Base-by-base conservation (phyloP, 2,329 filamentous ascomycete genomes). In the Fusarium torreyae region DNA sequence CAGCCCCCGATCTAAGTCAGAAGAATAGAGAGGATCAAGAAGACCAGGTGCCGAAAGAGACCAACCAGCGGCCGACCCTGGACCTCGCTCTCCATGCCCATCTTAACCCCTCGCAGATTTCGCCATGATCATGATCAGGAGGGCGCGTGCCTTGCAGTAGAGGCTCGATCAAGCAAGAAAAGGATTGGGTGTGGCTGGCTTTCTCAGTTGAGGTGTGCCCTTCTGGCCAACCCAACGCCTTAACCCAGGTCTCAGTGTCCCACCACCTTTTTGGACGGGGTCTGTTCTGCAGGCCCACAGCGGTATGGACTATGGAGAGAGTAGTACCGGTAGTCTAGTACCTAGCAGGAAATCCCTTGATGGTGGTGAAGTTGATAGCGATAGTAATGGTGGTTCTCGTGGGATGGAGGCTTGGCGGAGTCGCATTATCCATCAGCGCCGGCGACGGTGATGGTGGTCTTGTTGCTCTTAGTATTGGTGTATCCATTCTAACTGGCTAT, bases 131-230 rank as follows among this genome's bases (percentile, higher is more conserved):
- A 57, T 62, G 48, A 45, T 66, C 33, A 57, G 49, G 56, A 66
- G 53, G 57, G 38, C 58, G 66, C 44, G 65, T 72, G 61, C 70
- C 70, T 73, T 71, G 66, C 70, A 73, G 69, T 34, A 72, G 60
- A 55, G 50, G 40, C 49, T 40, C 38, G 44, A 68, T 66, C 39
- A 53, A 22, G 42, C 42, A 49, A 45, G 39, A 45, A 43, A 54
- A 31, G 14, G 60, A 40, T 20, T 42, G 42, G 44, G 40, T 7
- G 60, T 53, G 46, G 58, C 54, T 61, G 68, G 46, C 52, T 50
- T 66, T 61, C 55, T 56, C 61, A 69, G 58, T 53, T 50, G 56
- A 68, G 66, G 49, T 61, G 61, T 64, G 57, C 52, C 33, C 45
- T 62, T 61, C 56, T 53, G 28, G 57, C 60, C 38, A 43, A 51